phyloP scores from a whole-genome alignment of 2,329 filamentous ascomycete species.

The Beauveria bassiana region DNA sequence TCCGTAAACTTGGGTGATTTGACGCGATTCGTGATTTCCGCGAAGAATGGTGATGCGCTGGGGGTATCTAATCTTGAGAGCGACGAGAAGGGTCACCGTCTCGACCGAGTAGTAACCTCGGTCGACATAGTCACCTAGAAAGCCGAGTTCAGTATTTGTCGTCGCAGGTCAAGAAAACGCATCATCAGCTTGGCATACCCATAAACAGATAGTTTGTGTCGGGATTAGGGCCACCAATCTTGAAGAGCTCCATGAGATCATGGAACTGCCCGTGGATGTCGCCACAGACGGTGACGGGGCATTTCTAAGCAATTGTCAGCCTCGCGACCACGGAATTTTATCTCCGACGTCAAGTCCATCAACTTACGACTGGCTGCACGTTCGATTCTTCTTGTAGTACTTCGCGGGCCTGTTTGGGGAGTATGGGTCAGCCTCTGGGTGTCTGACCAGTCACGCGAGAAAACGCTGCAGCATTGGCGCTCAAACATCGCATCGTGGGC shows the following conservation, averaged over 20 bases:
- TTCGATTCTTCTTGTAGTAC: conserved; percentile 97
- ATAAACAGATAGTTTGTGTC: conserved; percentile 98
- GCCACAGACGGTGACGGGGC: conserved; percentile 95
- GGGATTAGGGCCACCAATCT: conserved; percentile 93
- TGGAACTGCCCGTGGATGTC: conserved; percentile 99
- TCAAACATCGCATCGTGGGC: conserved; percentile 12
- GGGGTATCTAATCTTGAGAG: conserved; percentile 93
- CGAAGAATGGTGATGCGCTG: conserved; percentile 92
- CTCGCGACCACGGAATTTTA: background rate
- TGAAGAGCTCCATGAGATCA: conserved; percentile 98
- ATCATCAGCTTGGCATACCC: conserved; percentile 42
- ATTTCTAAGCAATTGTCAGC: conserved; percentile 57
- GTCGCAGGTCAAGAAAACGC: background rate
- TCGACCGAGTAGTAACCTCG: conserved; percentile 98
- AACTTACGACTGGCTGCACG: conserved; percentile 90
- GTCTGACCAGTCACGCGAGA: conserved; percentile 24
- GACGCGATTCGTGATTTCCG: conserved; percentile 95
- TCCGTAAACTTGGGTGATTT: conserved; percentile 96
- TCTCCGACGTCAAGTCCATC: background rate
- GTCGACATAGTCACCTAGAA: conserved; percentile 87
- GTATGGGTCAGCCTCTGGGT: conserved; percentile 4
- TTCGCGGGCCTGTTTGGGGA: conserved; percentile 66
- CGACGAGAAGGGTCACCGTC: conserved; percentile 95
- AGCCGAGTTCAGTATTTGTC: background rate
- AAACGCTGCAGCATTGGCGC: conserved; percentile 12